Evolutionary conservation across 371 early-diverging fungal species (phyloP).

Genomic region (Rhizomucor pusillus): DNA sequence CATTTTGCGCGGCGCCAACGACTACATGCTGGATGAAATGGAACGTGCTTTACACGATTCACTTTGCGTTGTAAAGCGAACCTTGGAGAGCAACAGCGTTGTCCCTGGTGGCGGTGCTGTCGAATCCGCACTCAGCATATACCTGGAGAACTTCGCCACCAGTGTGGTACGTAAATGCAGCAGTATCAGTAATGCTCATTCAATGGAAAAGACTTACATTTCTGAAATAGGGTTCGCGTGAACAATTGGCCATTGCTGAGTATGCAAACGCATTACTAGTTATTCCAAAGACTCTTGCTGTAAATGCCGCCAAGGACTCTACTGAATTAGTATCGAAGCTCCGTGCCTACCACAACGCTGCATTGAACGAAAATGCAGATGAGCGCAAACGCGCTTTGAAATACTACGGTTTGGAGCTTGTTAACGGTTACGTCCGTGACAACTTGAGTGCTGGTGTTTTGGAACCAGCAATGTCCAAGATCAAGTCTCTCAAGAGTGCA

Average conservation of each 20-base stretch:
- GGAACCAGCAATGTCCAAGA: constrained; percentile 99
- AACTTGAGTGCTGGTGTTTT: constrained; percentile 97
- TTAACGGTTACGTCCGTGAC: constrained; percentile 93
- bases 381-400: constrained; percentile 77
- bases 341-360: constrained; percentile 91
- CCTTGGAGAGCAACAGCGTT: constrained; percentile 95
- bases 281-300: constrained; percentile 98
- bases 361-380: constrained; percentile 66
- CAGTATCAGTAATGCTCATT: too few species aligned
- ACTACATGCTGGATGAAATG: constrained; percentile 99
- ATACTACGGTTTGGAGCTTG: constrained; percentile 94
- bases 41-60: constrained; percentile 98
- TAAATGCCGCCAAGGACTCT: constrained; percentile 98
- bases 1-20: constrained; percentile 99
- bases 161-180: constrained; percentile 72
- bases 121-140: constrained; percentile 96
- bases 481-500: constrained; percentile 98
- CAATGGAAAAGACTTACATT: too few species aligned
- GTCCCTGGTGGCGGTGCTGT: constrained; percentile 99
- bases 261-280: constrained; percentile 96
- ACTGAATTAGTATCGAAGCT: constrained; percentile 96
- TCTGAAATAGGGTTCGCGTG: constrained; percentile 57
- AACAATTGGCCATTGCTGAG: constrained; percentile 98
- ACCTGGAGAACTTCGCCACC: constrained; percentile 97
- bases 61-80: constrained; percentile 97